These are phyloP conservation scores for Ophiostoma sp. DNA, from an alignment of 2,329 filamentous ascomycete genomes.

Conservation along the genomic window DNA sequence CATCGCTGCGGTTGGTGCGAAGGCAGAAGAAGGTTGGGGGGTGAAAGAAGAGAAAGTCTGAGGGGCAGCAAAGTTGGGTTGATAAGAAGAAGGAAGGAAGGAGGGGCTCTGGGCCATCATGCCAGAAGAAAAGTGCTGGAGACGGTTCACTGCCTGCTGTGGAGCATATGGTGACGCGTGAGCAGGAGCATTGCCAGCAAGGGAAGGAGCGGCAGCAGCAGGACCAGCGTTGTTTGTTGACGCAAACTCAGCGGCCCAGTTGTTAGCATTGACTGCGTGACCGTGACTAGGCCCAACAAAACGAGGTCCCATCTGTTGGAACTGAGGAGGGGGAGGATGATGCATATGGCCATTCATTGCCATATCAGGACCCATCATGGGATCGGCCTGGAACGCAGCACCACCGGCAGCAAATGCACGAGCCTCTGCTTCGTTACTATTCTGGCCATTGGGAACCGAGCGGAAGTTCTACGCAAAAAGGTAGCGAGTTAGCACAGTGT, in stretches of 20 bases:
- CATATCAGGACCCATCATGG: slow-evolving; percentile 19
- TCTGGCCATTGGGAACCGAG: slow-evolving; percentile 18
- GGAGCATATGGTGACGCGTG: not conserved
- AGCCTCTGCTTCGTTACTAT: slow-evolving; percentile 26
- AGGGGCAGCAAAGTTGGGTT: not conserved
- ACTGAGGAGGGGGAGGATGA: not conserved
- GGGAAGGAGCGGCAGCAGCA: not conserved
- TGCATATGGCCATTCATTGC: slow-evolving; percentile 8
- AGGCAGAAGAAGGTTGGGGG: not conserved
- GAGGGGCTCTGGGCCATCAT: slow-evolving; percentile 1
- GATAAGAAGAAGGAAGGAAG: not conserved
- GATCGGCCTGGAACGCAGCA: slow-evolving; percentile 11
- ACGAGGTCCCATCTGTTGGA: not conserved
- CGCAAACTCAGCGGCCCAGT: slow-evolving; percentile 29
- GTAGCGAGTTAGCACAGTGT: not conserved
- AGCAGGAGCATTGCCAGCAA: not conserved
- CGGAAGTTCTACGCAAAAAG: slow-evolving; percentile 27
- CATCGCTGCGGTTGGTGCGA: not conserved
- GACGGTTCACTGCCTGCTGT: slow-evolving; percentile 22
- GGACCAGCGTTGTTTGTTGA: not conserved
- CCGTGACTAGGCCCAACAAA: not conserved
- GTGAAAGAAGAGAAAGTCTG: not conserved
- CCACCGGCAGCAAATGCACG: slow-evolving; percentile 26
- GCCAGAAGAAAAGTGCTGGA: slow-evolving; percentile 25
- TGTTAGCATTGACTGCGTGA: not conserved